Evolutionary conservation across 306 rosid genomes (phyloP), one percentile per base, ranked within the genome.

Genomic region (Myrica gale): DNA sequence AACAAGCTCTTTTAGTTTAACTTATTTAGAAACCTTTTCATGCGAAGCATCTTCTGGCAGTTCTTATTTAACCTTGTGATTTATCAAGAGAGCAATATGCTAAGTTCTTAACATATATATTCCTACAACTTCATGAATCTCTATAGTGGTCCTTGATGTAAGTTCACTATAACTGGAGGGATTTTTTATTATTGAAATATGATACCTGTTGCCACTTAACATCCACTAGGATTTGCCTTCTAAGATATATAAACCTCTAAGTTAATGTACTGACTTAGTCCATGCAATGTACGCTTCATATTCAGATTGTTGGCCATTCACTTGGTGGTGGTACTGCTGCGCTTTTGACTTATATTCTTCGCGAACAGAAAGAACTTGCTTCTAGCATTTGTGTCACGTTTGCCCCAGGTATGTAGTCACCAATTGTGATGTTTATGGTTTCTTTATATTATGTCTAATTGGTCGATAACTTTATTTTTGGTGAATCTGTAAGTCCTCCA

Each of bases 301-400:
- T 74, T 77, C 80, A 95, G 99, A 82, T 95, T 79, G 89, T 95
- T 76, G 99, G 99, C 50, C 99, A 95, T 82, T 95, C 99, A 13
- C 97, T 95, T 51, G 98, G 97, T 43, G 97, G 97, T 72, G 98
- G 98, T 80, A 95, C 98, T 46, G 98, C 99, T 71, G 99, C 99
- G 0, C 83, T 95, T 68, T 80, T 95, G 69, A 88, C 99, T 19
- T 95, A 90, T 82, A 89, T 95, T 79, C 96, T 95, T 47, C 91
- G 97, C 83, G 99, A 95, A 74, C 96, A 83, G 63, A 95, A 85
- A 56, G 97, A 92, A 75, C 84, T 95, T 50, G 88, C 93, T 39
- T 87, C 90, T 53, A 83, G 82, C 69, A 90, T 87, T 39, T 95
- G 99, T 68, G 83, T 95, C 77, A 76, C 97, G 65, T 92, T 92